A percentile compares a stretch with the other conserved stretches of the same genome.
These are phyloP conservation scores for Nepenthes alata DNA, from an alignment of 179 eudicot genomes.

Conservation along the genomic window DNA sequence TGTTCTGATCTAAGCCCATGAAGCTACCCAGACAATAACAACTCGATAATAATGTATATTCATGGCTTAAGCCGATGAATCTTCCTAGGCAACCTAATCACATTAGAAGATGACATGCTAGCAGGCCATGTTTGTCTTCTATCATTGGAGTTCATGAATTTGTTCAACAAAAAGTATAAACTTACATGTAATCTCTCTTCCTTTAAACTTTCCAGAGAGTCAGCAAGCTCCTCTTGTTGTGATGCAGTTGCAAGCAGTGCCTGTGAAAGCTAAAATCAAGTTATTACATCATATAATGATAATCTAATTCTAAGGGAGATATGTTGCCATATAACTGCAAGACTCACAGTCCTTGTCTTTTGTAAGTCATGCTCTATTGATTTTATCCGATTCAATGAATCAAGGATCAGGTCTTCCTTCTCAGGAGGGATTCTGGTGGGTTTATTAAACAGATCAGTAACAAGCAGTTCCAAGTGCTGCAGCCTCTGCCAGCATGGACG, in stretches of 20 bases:
- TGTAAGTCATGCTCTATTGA: constrained; percentile 87
- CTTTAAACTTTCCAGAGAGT: constrained; percentile 61
- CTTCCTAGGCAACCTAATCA: not conserved
- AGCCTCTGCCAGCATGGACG: constrained; percentile 71
- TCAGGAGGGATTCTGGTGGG: constrained; percentile 77
- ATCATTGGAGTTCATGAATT: constrained; percentile 2
- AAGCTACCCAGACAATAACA: too few species aligned
- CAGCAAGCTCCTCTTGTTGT: constrained; percentile 83
- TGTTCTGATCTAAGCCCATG: too few species aligned
- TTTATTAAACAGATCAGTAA: constrained; percentile 59
- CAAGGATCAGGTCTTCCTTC: constrained; percentile 65
- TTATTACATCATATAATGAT: not conserved
- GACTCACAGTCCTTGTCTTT: constrained; percentile 78
- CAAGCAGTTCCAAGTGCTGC: constrained; percentile 56
- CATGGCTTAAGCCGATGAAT: not conserved
- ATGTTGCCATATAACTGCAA: not conserved
- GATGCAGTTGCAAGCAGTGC: constrained; percentile 84
- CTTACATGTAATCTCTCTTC: constrained; percentile 61
- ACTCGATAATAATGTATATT: not conserved
- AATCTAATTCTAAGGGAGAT: not conserved
- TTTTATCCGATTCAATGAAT: constrained; percentile 73
- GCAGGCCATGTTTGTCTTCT: not conserved
- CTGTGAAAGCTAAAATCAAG: constrained; percentile 15
- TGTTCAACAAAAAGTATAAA: constrained; percentile 4
- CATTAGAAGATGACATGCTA: not conserved